Base-by-base conservation (phyloP, 371 early-diverging fungal species). In the Mortierella sp. region DNA sequence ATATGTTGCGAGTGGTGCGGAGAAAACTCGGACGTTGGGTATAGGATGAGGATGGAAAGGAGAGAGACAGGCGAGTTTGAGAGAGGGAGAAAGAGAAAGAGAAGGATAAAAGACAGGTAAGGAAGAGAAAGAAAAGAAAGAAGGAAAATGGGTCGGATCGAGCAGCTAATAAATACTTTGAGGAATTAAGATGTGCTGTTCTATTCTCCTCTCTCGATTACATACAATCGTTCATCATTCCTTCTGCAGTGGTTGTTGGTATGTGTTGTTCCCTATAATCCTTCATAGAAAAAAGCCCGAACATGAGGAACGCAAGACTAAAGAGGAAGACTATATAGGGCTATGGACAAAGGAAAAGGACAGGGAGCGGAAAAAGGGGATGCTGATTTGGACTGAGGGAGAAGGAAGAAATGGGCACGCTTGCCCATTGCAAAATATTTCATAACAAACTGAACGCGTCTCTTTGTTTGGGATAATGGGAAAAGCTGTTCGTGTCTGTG, bases 331-430 rank as follows among this genome's bases (percentile, higher is more conserved):
- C 21, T 16, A 44, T n/a, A 6, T 16, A 53, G 24, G 40, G 40
- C 26, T 24, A 31, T 34, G 34, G 34, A 11, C 14, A 57, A 8
- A 48, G 44, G 69, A 31, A 24, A 69, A 31, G 28, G 6, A 59
- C 61, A 31, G 31, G 21, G 72, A 72, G 77, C 50, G 53, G 72
- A 61, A 54, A 61, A 53, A 34, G 26, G 55, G 64, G 46, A 82
- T 83, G 72, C 79, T 73, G 72, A 83, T 77, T 71, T 79, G 77
- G 80, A 83, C 83, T 69, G 83, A 83, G 72, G 73, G 74, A 61
- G 51, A 73, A 40, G 26, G n/a, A 13, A 61, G 34, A 53, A 61
- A 57, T 5, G 34, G 55, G 61, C 61, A 31, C 19, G 61, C 34
- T 2, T 57, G 57, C 28, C 57, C 26, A 28, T n/a, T 37, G 51